A percentile compares a stretch with the other conserved stretches of the same genome.
phyloP scores from a whole-genome alignment of 2,329 filamentous ascomycete genomes.

The Cladophialophora psammophila region DNA sequence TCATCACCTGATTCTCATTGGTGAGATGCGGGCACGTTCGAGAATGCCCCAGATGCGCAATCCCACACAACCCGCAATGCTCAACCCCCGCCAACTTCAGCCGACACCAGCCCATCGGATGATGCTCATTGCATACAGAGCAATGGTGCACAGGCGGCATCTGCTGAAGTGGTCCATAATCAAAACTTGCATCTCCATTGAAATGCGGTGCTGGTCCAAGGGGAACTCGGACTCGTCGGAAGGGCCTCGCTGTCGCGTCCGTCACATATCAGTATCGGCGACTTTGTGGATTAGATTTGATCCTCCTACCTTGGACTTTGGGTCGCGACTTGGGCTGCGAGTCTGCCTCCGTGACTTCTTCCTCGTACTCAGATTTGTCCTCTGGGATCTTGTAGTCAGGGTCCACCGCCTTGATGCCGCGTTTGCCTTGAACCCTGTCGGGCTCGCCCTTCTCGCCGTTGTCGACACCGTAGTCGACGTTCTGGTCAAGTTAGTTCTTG shows the following conservation, averaged over 20 bases:
- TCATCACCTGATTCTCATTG: constrained; percentile 67
- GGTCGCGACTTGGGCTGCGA: constrained; percentile 34
- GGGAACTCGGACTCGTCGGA: constrained; percentile 48
- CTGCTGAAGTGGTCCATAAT: constrained; percentile 30
- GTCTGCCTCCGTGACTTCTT: constrained; percentile 43
- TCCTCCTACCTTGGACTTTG: constrained; percentile 33
- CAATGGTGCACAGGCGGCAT: constrained; percentile 51
- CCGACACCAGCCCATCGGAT: constrained; percentile 66
- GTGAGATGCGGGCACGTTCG: constrained; percentile 68
- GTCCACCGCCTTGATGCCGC: constrained; percentile 38
- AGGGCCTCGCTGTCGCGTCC: constrained; percentile 45
- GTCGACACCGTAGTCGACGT: constrained; percentile 37
- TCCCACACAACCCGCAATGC: constrained; percentile 69
- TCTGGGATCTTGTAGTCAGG: constrained; percentile 52
- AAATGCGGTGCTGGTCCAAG: constrained; percentile 40
- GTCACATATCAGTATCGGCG: constrained; percentile 27
- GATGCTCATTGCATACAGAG: constrained; percentile 61
- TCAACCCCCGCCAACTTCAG: constrained; percentile 67
- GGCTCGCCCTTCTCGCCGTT: constrained; percentile 22
- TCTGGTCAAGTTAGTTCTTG: constrained; percentile 29
- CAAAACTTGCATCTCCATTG: constrained; percentile 32
- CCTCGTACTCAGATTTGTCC: constrained; percentile 55
- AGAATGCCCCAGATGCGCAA: constrained; percentile 64
- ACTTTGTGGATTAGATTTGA: constrained; percentile 16
- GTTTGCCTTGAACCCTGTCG: constrained; percentile 11